Percentiles rank a stretch among this genome's conserved stretches.
These are phyloP conservation scores for Xylaria sp. DNA, from an alignment of 495 filamentous ascomycete species.

Conservation along the genomic window DNA sequence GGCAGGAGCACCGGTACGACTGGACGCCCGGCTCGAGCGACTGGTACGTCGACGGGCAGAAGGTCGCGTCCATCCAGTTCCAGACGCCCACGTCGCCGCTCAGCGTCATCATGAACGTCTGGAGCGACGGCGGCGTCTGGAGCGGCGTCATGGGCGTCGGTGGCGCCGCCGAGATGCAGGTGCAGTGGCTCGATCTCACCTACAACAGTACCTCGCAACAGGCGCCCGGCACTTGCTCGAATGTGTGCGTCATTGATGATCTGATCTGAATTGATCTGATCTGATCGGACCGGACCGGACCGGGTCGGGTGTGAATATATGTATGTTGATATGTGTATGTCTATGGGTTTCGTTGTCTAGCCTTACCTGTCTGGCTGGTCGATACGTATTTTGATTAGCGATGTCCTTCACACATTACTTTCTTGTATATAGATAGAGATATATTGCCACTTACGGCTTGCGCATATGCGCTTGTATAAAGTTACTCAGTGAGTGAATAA, in stretches of 20 bases:
- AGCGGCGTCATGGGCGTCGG: slow-evolving; percentile 69
- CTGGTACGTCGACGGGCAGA: slow-evolving; percentile 70
- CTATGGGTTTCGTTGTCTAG: neutral
- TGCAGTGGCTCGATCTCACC: slow-evolving; percentile 77
- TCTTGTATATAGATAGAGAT: slow-evolving; percentile 11
- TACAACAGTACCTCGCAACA: slow-evolving; percentile 63
- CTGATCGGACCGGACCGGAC: no score
- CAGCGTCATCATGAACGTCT: slow-evolving; percentile 72
- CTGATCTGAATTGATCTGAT: slow-evolving; percentile 20
- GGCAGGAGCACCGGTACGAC: slow-evolving; percentile 74
- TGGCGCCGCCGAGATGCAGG: slow-evolving; percentile 66
- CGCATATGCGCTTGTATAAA: neutral
- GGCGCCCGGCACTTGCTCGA: slow-evolving; percentile 31
- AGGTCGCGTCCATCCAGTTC: slow-evolving; percentile 64
- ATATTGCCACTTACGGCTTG: neutral
- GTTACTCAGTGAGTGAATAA: neutral
- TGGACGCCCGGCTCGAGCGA: slow-evolving; percentile 65
- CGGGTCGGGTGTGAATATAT: neutral
- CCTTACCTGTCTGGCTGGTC: neutral
- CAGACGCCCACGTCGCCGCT: slow-evolving; percentile 64
- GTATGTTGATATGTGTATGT: neutral
- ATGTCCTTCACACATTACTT: neutral
- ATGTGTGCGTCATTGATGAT: slow-evolving; percentile 36
- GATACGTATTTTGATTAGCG: neutral
- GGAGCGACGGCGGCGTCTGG: slow-evolving; percentile 78